These are phyloP conservation scores for Atkinsonella hypoxylon DNA, from an alignment of 2,329 filamentous ascomycete species.

Conservation along the genomic window DNA sequence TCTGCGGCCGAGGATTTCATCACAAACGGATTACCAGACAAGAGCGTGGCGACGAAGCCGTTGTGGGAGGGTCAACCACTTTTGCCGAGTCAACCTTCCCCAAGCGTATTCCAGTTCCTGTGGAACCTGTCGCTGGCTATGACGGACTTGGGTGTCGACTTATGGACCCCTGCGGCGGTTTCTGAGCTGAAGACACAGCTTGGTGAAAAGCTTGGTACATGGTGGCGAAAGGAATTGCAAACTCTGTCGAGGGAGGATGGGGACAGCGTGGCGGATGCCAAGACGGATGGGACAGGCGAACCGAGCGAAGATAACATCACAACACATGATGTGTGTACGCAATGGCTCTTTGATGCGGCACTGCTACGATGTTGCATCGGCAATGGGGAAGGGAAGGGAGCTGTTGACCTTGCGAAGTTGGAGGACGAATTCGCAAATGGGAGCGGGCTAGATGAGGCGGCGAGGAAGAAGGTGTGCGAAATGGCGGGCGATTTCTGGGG, in stretches of 20 bases:
- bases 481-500: constrained; percentile 69
- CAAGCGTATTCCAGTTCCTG: constrained; percentile 60
- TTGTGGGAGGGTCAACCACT: constrained; percentile 73
- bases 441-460: constrained; percentile 36
- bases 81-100: constrained; percentile 68
- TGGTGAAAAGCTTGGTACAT: constrained; percentile 33
- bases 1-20: constrained; percentile 37
- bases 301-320: constrained; percentile 7
- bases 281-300: constrained; percentile 6
- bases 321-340: constrained; percentile 37
- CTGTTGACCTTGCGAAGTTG: constrained; percentile 29
- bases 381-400: constrained; percentile 11
- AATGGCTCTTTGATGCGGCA: constrained; percentile 50
- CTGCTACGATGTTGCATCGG: constrained; percentile 37
- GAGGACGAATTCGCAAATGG: constrained; percentile 32
- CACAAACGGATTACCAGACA: constrained; percentile 28
- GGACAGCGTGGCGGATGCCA: constrained; percentile 8
- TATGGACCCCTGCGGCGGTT: constrained; percentile 68
- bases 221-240: constrained; percentile 35
- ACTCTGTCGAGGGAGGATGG: constrained; percentile 9
- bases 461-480: constrained; percentile 44
- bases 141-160: constrained; percentile 57
- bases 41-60: constrained; percentile 44
- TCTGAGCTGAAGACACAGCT: constrained; percentile 48
- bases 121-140: constrained; percentile 54